Conservation (phyloP, 2,329 filamentous ascomycete genomes). For the Metarhizium sp. region DNA sequence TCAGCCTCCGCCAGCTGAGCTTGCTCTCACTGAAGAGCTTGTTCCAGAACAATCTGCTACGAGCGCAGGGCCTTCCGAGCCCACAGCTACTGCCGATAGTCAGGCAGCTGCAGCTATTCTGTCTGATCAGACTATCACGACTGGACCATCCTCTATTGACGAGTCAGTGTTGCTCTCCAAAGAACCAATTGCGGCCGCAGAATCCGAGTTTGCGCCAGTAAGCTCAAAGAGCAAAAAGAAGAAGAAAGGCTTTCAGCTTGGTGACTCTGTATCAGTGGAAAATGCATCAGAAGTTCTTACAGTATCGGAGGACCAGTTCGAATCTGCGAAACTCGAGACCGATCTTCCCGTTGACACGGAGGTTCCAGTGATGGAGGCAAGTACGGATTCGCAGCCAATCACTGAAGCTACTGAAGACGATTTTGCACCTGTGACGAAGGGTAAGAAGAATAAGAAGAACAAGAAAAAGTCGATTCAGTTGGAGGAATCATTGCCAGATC, state of each 20-base stretch:
- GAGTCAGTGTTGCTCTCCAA: neutral
- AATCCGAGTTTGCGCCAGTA: neutral
- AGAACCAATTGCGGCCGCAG: neutral
- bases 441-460: slow-evolving; percentile 8
- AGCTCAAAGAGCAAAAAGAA: slow-evolving; percentile 7
- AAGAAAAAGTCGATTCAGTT: slow-evolving; percentile 11
- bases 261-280: neutral
- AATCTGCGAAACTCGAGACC: neutral
- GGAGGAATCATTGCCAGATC: slow-evolving; percentile 8
- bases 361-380: neutral
- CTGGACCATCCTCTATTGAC: neutral
- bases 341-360: neutral
- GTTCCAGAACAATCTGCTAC: neutral
- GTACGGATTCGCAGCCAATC: neutral
- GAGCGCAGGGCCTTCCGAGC: neutral
- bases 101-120: no score
- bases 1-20: neutral
- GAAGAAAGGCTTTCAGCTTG: slow-evolving; percentile 3
- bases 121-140: no score
- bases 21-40: neutral
- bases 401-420: neutral
- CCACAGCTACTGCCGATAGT: no score
- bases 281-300: neutral
- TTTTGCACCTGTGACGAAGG: neutral
- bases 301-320: neutral